Evolutionary conservation across 2,329 filamentous ascomycete genomes (phyloP).

Genomic region (Exophiala sp.): DNA sequence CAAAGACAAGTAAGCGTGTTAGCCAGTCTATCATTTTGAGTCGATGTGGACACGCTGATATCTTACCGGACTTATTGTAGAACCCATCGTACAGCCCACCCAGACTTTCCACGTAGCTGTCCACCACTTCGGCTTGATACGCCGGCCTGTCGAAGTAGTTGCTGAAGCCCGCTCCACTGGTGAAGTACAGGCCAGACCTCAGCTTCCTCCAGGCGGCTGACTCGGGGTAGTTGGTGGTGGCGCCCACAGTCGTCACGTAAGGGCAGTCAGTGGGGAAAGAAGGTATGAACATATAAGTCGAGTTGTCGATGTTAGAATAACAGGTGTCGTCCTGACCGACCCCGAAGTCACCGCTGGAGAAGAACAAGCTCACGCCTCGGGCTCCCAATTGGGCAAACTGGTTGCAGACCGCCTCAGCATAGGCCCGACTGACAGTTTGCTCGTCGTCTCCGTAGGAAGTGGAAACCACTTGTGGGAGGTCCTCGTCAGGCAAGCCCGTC

Average conservation of each 20-base stretch:
- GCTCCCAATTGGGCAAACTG: conserved; percentile 60
- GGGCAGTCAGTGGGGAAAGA: conserved; percentile 55
- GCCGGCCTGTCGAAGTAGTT: conserved; percentile 43
- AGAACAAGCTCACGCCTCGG: conserved; percentile 62
- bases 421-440: conserved; percentile 55
- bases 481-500: conserved; percentile 32
- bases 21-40: too few relatives aligned
- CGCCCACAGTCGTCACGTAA: conserved; percentile 59
- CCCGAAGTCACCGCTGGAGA: conserved; percentile 59
- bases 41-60: too few relatives aligned
- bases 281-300: conserved; percentile 49
- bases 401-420: conserved; percentile 55
- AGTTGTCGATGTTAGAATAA: conserved; percentile 50
- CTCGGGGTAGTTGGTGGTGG: conserved; percentile 47
- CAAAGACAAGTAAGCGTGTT: conserved; percentile 25
- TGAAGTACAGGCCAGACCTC: conserved; percentile 33
- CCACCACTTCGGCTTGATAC: conserved; percentile 45
- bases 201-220: conserved; percentile 17
- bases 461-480: conserved; percentile 56
- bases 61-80: conserved; percentile 51
- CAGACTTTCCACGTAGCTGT: conserved; percentile 39
- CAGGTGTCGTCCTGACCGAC: conserved; percentile 47
- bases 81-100: conserved; percentile 49
- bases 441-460: conserved; percentile 64
- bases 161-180: conserved; percentile 45